Percentiles rank a stretch among this genome's conserved stretches.
phyloP scores from a whole-genome alignment of 2,329 filamentous ascomycete genomes.

The Aspergillus pseudotamarii region DNA sequence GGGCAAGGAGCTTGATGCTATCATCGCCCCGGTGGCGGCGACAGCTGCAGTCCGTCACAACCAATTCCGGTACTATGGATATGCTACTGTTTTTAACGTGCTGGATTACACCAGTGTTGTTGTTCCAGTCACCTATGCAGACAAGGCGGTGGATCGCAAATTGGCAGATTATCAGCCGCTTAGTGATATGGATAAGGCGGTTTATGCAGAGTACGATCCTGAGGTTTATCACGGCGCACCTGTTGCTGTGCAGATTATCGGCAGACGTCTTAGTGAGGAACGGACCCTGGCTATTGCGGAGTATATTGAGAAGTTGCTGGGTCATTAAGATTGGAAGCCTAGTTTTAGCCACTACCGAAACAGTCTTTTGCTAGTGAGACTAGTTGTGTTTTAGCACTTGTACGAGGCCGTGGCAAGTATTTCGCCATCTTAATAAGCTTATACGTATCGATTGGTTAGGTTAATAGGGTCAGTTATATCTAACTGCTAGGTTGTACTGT shows the following conservation, averaged over 20 bases:
- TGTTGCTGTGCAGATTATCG: slow-evolving; percentile 49
- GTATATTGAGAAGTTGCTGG: not conserved
- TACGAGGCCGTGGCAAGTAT: not conserved
- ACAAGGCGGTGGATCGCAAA: slow-evolving; percentile 40
- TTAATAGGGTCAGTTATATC: too few species aligned
- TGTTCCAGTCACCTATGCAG: slow-evolving; percentile 49
- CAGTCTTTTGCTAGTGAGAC: not conserved
- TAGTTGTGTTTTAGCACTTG: not conserved
- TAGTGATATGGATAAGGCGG: slow-evolving; percentile 45
- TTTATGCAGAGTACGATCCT: slow-evolving; percentile 50
- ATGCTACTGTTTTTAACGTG: slow-evolving; percentile 40
- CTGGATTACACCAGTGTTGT: slow-evolving; percentile 48
- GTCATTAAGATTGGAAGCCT: not conserved
- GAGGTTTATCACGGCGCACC: slow-evolving; percentile 49
- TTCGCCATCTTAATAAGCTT: not conserved
- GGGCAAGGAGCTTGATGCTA: slow-evolving; percentile 37
- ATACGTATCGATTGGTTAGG: not conserved
- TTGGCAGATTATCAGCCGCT: not conserved
- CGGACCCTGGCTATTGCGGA: slow-evolving; percentile 46
- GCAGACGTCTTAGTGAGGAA: slow-evolving; percentile 48
- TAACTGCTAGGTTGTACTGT: too few species aligned
- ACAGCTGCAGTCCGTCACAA: slow-evolving; percentile 42
- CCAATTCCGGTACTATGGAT: slow-evolving; percentile 31
- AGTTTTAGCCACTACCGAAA: not conserved
- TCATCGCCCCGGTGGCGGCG: slow-evolving; percentile 44